These are phyloP conservation scores for Pythium dissimile DNA, from an alignment of 352 stramenopile genomes.

Conservation along the genomic window DNA sequence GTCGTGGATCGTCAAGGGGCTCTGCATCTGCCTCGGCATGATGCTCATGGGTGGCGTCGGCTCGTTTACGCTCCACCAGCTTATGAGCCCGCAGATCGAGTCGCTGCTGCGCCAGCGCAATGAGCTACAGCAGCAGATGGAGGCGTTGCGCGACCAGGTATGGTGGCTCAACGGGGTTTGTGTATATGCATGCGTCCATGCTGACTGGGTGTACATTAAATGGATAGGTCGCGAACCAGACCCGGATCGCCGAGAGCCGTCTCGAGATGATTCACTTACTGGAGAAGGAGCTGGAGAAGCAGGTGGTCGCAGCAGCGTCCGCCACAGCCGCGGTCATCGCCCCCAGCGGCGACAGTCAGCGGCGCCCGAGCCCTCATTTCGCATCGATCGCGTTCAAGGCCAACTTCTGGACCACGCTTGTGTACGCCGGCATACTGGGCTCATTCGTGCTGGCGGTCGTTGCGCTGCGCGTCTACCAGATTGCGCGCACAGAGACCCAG, in stretches of 20 bases:
- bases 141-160: conserved; percentile 46
- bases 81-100: conserved; percentile 76
- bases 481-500: conserved; percentile 42
- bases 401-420: conserved; percentile 46
- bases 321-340: conserved; percentile 18
- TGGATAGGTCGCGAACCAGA: conserved; percentile 58
- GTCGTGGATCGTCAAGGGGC: conserved; percentile 36
- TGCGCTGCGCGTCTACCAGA: conserved; percentile 49
- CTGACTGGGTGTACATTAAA: neutral
- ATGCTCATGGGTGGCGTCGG: conserved; percentile 55
- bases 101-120: conserved; percentile 56
- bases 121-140: conserved; percentile 48
- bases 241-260: conserved; percentile 58
- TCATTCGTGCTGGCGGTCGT: conserved; percentile 39
- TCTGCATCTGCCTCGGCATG: conserved; percentile 50
- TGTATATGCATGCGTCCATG: neutral
- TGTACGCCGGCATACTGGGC: conserved; percentile 49
- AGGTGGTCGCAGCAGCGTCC: conserved; percentile 44
- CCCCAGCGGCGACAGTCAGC: neutral
- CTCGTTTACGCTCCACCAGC: conserved; percentile 68
- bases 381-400: neutral
- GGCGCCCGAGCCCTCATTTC: neutral
- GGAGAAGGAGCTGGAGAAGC: conserved; percentile 63
- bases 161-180: neutral
- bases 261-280: conserved; percentile 71